Base-by-base conservation (phyloP, 495 filamentous ascomycete genomes). In the Aspergillus ellipticus region DNA sequence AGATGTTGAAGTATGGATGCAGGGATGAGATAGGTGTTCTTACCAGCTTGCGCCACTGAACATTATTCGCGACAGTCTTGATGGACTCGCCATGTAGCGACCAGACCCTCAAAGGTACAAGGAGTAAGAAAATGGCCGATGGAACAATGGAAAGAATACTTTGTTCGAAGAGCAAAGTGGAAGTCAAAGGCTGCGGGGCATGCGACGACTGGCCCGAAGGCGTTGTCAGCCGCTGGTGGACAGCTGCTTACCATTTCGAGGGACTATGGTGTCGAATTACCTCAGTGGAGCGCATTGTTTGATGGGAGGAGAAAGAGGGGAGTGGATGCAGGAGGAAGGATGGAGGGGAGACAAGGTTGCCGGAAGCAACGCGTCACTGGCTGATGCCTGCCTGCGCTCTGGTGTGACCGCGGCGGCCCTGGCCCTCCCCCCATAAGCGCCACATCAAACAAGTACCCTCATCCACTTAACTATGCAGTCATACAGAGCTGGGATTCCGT, bases 141-240 rank as follows among this genome's bases (percentile, higher is more conserved):
- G 24, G 22, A 6, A 22, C 45, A 21, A 48, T 28, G 13, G 45
- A 48, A 6, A 48, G 22, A 16, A 48, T 48, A 13, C 45, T 48
- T 29, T 48, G 45, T 13, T 48, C 45, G 45, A 48, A 48, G 15
- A 48, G 45, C 5, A 48, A 22, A 6, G 45, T 48, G 22, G n/a
- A 48, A 48, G 45, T 48, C 45, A 29, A 48, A 48, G 45, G 16
- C 16, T 1, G 45, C 22, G 29, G 45, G 45, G 29, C 45, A 48
- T 3, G 45, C 22, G 24, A 48, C 6, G 24, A 29, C 45, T n/a
- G 45, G 45, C 6, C 45, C 45, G 4, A 48, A 48, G 13, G 45
- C 6, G 13, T 48, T 17, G 45, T 48, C 45, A 16, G 45, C 45
- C 0, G 19, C 45, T 20, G 24, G 45, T 4, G 45, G 29, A 28